Conservation (phyloP, 352 stramenopile species). For the Nothophytophthora sp. region DNA sequence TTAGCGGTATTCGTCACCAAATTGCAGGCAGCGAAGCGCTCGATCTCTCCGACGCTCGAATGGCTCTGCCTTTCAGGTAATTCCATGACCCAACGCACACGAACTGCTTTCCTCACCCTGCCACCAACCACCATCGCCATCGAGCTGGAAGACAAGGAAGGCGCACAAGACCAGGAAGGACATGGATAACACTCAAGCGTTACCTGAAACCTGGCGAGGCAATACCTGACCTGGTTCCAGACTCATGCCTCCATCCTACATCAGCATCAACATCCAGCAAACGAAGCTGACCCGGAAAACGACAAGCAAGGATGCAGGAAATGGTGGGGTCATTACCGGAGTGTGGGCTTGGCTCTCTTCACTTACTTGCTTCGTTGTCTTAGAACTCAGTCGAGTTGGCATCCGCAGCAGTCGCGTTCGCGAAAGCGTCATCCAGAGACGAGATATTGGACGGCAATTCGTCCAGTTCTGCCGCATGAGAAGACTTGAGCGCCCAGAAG, state of each 20-base stretch:
- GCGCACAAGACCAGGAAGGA: slow-evolving; percentile 6
- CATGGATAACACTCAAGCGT: no score
- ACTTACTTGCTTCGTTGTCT: no score
- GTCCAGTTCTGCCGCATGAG: slow-evolving; percentile 13
- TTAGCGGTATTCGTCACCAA: slow-evolving; percentile 47
- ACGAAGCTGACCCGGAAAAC: no score
- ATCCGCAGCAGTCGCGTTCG: neutral
- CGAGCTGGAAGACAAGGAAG: slow-evolving; percentile 47
- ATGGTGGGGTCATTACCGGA: no score
- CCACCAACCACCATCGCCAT: slow-evolving; percentile 32
- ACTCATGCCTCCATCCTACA: no score
- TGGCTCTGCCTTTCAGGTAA: slow-evolving; percentile 68
- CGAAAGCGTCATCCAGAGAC: slow-evolving; percentile 16
- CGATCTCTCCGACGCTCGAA: slow-evolving; percentile 26
- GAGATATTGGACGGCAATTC: slow-evolving; percentile 1
- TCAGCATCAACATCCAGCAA: no score
- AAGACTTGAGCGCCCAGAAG: slow-evolving; percentile 34
- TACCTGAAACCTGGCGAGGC: no score
- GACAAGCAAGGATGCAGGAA: no score
- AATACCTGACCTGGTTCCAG: no score
- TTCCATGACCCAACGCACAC: slow-evolving; percentile 60
- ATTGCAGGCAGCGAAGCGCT: slow-evolving; percentile 21
- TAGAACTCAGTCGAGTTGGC: no score
- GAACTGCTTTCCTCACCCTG: slow-evolving; percentile 27
- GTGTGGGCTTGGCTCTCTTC: no score